A percentile compares a stretch with the other conserved stretches of the same genome.
Evolutionary conservation across 2,329 filamentous ascomycete species (phyloP).

Genomic region (Beauveria asiatica): DNA sequence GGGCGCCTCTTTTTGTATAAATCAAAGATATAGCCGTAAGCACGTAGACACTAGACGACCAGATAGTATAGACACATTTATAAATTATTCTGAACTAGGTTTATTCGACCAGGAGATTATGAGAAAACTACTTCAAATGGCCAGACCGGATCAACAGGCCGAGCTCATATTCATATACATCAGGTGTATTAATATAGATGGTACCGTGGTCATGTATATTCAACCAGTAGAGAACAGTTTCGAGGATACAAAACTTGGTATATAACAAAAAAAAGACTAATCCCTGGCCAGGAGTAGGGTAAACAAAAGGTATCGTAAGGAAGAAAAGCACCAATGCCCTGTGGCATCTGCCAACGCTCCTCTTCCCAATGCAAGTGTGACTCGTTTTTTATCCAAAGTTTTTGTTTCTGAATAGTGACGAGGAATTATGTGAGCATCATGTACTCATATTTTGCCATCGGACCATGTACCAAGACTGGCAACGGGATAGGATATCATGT

Average conservation of each 20-base stretch:
- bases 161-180: not conserved
- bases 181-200: not conserved
- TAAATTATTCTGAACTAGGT: too few relatives aligned
- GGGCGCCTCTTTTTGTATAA: too few relatives aligned
- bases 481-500: not conserved
- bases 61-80: too few relatives aligned
- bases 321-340: not conserved
- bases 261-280: not conserved
- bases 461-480: not conserved
- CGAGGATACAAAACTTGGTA: not conserved
- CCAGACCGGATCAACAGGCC: not conserved
- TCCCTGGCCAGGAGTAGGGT: not conserved
- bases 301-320: not conserved
- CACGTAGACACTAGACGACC: too few relatives aligned
- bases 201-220: not conserved
- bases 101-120: too few relatives aligned
- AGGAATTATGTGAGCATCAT: not conserved
- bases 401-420: not conserved
- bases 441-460: not conserved
- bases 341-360: not conserved
- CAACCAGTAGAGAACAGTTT: not conserved
- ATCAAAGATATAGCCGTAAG: too few relatives aligned
- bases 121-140: not conserved
- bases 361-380: not conserved
- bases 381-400: not conserved